These are phyloP conservation scores for Tagetes patula DNA, from an alignment of 129 eudicot species.

Conservation along the genomic window DNA sequence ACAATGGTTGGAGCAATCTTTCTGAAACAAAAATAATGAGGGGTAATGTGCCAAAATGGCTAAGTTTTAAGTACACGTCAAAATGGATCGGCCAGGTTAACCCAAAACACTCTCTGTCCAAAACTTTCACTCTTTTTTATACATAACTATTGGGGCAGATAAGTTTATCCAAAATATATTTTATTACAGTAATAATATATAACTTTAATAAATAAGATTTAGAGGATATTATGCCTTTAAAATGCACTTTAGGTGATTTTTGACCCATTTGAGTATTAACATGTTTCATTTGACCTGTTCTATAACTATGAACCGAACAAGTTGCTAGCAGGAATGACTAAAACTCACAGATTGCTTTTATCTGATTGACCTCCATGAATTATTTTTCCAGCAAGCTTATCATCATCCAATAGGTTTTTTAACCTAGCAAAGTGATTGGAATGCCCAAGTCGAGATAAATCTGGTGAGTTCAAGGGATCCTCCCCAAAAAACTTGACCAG, in stretches of 20 bases:
- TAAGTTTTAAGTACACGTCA: background rate
- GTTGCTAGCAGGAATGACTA: conserved; percentile 16
- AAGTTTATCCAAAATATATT: background rate
- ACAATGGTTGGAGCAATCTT: conserved; percentile 76
- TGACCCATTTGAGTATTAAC: background rate
- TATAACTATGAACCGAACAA: conserved; percentile 3
- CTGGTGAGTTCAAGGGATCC: conserved; percentile 69
- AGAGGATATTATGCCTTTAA: background rate
- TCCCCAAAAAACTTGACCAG: conserved; percentile 68
- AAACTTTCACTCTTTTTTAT: background rate
- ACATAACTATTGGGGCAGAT: background rate
- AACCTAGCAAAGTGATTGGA: conserved; percentile 69
- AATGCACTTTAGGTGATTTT: background rate
- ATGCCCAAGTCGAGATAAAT: conserved; percentile 70
- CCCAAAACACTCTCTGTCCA: background rate
- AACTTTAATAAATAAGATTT: background rate
- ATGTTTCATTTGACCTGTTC: background rate
- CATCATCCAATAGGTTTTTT: conserved; percentile 63
- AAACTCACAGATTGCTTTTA: conserved; percentile 60
- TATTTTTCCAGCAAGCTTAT: conserved; percentile 67
- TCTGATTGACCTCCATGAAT: conserved; percentile 84
- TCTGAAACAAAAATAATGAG: conserved; percentile 35
- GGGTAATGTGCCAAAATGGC: background rate
- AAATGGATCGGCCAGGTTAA: background rate
- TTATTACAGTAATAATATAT: background rate